Base-by-base conservation (phyloP, 2,329 filamentous ascomycete species). In the Aspergillus sp. region DNA sequence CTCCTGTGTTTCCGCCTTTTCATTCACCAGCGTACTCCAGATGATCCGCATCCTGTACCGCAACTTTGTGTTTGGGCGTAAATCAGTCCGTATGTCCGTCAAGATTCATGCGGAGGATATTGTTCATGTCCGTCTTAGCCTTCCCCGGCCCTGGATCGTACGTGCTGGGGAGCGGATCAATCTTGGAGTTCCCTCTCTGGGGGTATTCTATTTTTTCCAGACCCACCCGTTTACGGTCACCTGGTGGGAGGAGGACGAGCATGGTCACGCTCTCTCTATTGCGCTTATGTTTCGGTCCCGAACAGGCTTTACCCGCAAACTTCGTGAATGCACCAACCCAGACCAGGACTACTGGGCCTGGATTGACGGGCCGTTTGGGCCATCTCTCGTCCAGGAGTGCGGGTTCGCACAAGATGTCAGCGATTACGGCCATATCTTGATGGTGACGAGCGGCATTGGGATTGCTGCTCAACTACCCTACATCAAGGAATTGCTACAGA, bases 381-480 rank as follows among this genome's bases (percentile, higher is more conserved):
- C 61, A 15, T 63, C 50, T 15, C 66, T 54, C 49, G 57, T 64
- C 58, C 41, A 46, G 17, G 38, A 43, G 8, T 41, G 48, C n/a
- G 22, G 47, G 30, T 34, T 38, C 31, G 46, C 54, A 38, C 62
- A 72, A 34, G 57, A 74, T 43, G 38, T 64, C 17, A 46, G 58
- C 52, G 56, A 66, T 30, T 78, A 72, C 64, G 59, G 74, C 47
- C 66, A 66, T 59, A 61, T 78, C 19, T 64, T 79, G 5, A 74
- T 79, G 62, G 64, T 77, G 30, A 65, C 72, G 13, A 78, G 67
- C 25, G 68, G 71, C 19, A 77, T 77, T 30, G 68, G 74, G 1
- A 77, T 79, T 43, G 64, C 67, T n/a, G 68, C 70, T 45, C 64
- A 74, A 45, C 59, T 78, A 46, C 72, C 67, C 11, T 76, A 76